These are phyloP conservation scores for Ziziphus jujuba DNA, from an alignment of 306 rosid species.

Conservation along the genomic window DNA sequence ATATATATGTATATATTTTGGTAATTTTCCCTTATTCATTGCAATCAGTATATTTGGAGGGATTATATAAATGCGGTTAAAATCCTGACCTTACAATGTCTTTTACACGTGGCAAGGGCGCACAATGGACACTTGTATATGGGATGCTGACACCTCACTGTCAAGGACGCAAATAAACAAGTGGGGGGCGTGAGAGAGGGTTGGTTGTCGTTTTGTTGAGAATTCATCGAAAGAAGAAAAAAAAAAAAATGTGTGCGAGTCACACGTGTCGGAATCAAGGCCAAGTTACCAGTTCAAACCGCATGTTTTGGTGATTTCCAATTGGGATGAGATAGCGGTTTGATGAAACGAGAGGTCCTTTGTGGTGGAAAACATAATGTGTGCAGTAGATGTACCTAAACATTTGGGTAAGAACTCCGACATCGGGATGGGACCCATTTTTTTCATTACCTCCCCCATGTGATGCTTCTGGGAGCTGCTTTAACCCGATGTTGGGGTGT, in stretches of 20 bases:
- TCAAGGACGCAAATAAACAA: background rate
- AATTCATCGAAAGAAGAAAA: background rate
- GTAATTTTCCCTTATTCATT: background rate
- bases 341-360: background rate
- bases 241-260: slow-evolving; percentile 1
- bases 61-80: background rate
- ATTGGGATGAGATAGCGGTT: background rate
- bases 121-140: slow-evolving; percentile 11
- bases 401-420: background rate
- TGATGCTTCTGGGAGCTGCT: background rate
- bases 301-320: background rate
- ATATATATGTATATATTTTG: background rate
- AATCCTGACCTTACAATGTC: background rate
- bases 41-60: background rate
- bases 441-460: background rate
- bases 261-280: slow-evolving; percentile 6
- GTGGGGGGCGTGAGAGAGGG: background rate
- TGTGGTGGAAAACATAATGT: background rate
- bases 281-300: background rate
- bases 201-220: slow-evolving; percentile 23
- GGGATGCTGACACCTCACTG: slow-evolving; percentile 16
- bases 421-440: background rate
- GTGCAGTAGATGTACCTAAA: background rate
- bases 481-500: no score
- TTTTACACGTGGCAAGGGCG: slow-evolving; percentile 13